These are phyloP conservation scores for Salix udensis DNA, from an alignment of 345 rosid species.

Conservation along the genomic window DNA sequence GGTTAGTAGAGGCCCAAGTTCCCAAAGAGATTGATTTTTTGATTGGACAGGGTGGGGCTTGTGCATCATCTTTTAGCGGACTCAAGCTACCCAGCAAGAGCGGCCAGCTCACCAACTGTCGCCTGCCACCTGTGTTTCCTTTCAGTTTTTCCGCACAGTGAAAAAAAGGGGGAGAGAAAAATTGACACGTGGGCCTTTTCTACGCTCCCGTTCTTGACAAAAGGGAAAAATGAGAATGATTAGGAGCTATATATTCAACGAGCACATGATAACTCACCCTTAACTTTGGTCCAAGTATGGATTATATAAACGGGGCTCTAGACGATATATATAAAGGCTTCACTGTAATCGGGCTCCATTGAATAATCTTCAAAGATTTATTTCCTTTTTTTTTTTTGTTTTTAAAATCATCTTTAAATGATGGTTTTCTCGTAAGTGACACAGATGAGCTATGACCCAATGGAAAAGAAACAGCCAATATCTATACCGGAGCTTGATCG, in stretches of 20 bases:
- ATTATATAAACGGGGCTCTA: conserved; percentile 24
- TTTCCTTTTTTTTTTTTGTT: neutral
- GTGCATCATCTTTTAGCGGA: conserved; percentile 36
- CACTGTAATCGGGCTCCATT: conserved; percentile 10
- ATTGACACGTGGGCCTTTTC: conserved; percentile 38
- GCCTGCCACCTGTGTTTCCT: conserved; percentile 39
- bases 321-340: neutral
- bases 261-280: conserved; percentile 30
- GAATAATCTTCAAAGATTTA: neutral
- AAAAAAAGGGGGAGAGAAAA: neutral
- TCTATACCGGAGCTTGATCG: neutral
- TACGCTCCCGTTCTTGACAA: conserved; percentile 26
- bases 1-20: conserved; percentile 73
- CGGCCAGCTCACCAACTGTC: conserved; percentile 33
- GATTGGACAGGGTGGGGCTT: conserved; percentile 45
- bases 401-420: conserved; percentile 17
- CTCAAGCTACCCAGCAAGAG: conserved; percentile 37
- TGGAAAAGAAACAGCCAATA: neutral
- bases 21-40: conserved; percentile 74
- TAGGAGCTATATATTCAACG: conserved; percentile 42
- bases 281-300: conserved; percentile 15
- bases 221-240: conserved; percentile 32
- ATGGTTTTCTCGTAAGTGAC: neutral
- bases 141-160: neutral
- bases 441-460: neutral